Conservation (phyloP, 768 basidiomycete species). For the Suillus decipiens region DNA sequence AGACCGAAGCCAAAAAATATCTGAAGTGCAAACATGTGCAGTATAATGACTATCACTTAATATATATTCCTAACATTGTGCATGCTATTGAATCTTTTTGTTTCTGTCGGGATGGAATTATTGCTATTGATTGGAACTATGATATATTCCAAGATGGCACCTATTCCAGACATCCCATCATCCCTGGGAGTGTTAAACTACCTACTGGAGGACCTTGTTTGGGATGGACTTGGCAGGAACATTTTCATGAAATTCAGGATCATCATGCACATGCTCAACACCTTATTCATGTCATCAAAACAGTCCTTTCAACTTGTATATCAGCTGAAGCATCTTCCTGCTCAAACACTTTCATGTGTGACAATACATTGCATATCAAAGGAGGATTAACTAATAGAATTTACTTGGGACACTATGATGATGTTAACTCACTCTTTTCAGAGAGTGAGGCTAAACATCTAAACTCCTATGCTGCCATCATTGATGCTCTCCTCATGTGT, state of each 20-base stretch:
- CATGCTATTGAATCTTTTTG: not conserved
- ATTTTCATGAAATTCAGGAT: not conserved
- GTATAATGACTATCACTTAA: not conserved
- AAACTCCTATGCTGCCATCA: too few species aligned
- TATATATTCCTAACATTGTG: not conserved
- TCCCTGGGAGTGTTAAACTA: not conserved
- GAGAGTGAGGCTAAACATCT: too few species aligned
- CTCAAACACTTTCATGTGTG: not conserved
- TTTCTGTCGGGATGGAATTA: not conserved
- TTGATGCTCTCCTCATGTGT: too few species aligned
- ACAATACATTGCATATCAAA: not conserved
- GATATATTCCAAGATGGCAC: not conserved
- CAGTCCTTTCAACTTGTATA: too few species aligned
- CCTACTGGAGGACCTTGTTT: not conserved
- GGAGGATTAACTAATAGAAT: too few species aligned
- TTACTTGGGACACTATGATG: too few species aligned
- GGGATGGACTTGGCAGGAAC: not conserved
- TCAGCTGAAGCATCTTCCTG: too few species aligned
- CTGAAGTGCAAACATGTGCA: not conserved
- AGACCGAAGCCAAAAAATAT: too few species aligned
- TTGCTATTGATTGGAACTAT: not conserved
- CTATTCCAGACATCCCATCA: not conserved
- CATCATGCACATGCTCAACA: not conserved
- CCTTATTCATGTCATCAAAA: too few species aligned
- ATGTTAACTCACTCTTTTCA: too few species aligned